Evolutionary conservation across 164 flowering plant genomes (phyloP), one percentile per base, ranked within the genome.

Genomic region (Piper longum): DNA sequence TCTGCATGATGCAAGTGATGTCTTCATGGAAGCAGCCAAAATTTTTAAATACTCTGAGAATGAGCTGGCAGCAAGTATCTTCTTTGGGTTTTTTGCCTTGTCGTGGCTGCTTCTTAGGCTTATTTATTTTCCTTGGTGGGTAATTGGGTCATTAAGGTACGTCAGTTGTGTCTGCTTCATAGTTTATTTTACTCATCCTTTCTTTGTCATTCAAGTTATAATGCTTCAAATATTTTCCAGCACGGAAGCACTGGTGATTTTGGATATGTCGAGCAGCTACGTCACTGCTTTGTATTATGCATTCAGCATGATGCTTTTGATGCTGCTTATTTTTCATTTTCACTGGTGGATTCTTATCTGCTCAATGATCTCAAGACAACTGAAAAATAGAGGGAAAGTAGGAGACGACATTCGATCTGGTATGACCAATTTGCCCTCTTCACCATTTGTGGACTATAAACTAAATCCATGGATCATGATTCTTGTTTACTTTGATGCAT

Each of bases 371-470:
- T 73, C 36, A 70, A 79, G 78, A 76, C 96, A 87, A 72, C 82
- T 90, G 75, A 75, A 83, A 73, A 90, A 88, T 73, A 81, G 79
- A 67, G 96, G 97, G 70, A 66, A 84, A 81, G 93, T 91, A 52
- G 97, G 96, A 59, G 97, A 88, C 75, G 99, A 93, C 71, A 81
- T 93, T 60, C 79, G 99, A 84, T 88, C 96, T 64, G 99, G 98
- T 92, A 71, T 48, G 18, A 14, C 19, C 52, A 7, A 43, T 12
- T n/a, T 5, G 9, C 8, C 19, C 19, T 64, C 19, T 8, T 16
- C 56, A 16, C 43, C 66, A 42, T 14, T 64, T n/a, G 44, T 40
- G 36, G 36, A 26, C 36, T 26, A 26, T 26, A 26, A 26, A 26
- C 36, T 26, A 26, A 26, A 26, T 26, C 2, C 36, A 26, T 26